Evolutionary conservation across 2,329 filamentous ascomycete species (phyloP), one percentile per base, ranked within the genome.

Genomic region (Paecilomyces dactylethromorphus): DNA sequence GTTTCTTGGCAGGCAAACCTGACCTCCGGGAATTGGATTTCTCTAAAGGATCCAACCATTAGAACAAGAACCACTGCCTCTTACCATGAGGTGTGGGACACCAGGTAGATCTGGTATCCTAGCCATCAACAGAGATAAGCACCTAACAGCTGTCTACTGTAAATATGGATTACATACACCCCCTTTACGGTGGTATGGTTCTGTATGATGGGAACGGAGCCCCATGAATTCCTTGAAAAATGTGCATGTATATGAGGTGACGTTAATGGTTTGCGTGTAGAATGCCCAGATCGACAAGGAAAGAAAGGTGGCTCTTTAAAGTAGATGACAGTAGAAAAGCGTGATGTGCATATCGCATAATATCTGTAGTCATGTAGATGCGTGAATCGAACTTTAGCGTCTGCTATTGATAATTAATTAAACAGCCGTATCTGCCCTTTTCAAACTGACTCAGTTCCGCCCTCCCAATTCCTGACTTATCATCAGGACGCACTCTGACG

Each of bases 401-500:
- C 39, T 8, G 8, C 39, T 18, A 45, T 18, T 45, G 4, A n/a
- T 18, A 45, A 45, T 29, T 45, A 54, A 54, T 56, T 33, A 57
- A 53, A 33, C n/a, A 49, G 11, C 56, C 56, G 18, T 53, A 57
- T 21, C 11, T 11, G 15, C 56, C 56, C 18, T 57, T 29, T 18
- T 57, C 18, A 35, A 58, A 58, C 26, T n/a, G 32, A 21, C 50
- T 32, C 55, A 61, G 55, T 39, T 56, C 58, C 32, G 49, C 22
- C 49, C 32, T 31, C 24, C 32, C 32, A 45, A 58, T 50, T 18
- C 39, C 51, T 22, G 57, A 57, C 13, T 15, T 26, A 13, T 49
- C 31, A 49, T 35, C 52, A 12, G 58, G 58, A 22, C 45, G 45
- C 8, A 59, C 49, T 33, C 53, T 59, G 24, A 59, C 51, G 31